phyloP scores from a whole-genome alignment of 805 yeast genomes.

The Clavispora santaluciae region DNA sequence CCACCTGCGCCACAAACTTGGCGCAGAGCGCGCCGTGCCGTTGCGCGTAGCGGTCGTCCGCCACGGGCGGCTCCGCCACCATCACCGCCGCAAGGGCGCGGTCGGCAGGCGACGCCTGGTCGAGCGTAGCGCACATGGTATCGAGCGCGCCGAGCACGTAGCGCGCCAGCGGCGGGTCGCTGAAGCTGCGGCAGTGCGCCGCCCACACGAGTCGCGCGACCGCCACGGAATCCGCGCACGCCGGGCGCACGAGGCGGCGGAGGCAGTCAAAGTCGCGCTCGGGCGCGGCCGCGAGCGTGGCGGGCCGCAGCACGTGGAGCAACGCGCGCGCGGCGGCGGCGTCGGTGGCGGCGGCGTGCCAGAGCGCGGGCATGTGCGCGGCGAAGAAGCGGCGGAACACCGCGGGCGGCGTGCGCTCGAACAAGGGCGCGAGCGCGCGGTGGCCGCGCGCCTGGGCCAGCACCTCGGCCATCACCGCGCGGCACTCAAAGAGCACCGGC shows the following conservation, averaged over 20 bases:
- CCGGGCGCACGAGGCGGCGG: neutral
- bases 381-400: neutral
- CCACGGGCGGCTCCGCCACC: conserved; percentile 1
- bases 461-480: neutral
- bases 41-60: conserved; percentile 1
- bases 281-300: conserved; percentile 49
- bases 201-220: conserved; percentile 10
- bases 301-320: conserved; percentile 41
- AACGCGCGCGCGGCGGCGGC: conserved; percentile 16
- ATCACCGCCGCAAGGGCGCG: conserved; percentile 7
- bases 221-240: conserved; percentile 1
- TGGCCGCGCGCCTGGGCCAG: neutral
- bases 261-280: conserved; percentile 38
- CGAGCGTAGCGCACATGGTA: neutral
- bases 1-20: conserved; percentile 2
- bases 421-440: neutral
- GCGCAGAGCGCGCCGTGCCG: neutral
- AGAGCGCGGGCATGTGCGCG: neutral
- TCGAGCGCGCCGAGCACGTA: conserved; percentile 1
- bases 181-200: conserved; percentile 17
- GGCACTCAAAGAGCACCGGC: neutral
- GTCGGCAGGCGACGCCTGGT: conserved; percentile 1
- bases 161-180: conserved; percentile 3
- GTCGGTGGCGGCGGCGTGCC: neutral
- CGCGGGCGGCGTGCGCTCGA: neutral